These are phyloP conservation scores for Penicillium subrubescens DNA, from an alignment of 495 filamentous ascomycete species.

Conservation along the genomic window DNA sequence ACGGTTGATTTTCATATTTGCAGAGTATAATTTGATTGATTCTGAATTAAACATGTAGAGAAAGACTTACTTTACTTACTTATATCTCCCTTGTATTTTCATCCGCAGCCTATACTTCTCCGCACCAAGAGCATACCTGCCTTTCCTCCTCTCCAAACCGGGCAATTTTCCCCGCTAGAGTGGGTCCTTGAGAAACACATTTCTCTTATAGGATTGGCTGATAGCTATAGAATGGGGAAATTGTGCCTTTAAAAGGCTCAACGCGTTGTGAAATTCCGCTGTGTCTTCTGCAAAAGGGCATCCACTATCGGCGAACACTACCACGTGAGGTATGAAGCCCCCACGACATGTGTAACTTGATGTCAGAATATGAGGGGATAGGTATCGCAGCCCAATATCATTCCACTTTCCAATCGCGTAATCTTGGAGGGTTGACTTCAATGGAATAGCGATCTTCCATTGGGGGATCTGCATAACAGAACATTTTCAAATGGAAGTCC, in stretches of 20 bases:
- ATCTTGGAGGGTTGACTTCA: not conserved
- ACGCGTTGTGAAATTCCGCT: not conserved
- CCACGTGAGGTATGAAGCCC: not conserved
- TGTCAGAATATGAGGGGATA: not conserved
- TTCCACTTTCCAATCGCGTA: not conserved
- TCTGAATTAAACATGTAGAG: not conserved
- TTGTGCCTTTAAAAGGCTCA: not conserved
- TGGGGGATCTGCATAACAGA: not conserved
- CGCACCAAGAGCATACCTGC: not conserved
- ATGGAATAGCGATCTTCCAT: not conserved
- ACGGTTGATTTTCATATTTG: constrained; percentile 19
- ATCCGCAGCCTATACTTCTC: not conserved
- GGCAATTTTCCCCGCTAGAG: constrained; percentile 16
- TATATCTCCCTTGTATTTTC: not conserved
- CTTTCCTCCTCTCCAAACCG: not conserved
- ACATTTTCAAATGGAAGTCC: too few relatives aligned
- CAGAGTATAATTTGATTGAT: not conserved
- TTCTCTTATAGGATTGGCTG: not conserved
- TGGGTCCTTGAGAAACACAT: not conserved
- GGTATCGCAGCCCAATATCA: not conserved
- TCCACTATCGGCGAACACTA: constrained; percentile 7
- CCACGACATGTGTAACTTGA: not conserved
- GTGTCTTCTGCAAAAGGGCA: not conserved
- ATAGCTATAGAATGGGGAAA: not conserved
- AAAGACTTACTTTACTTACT: constrained; percentile 1